Evolutionary conservation across 2,329 filamentous ascomycete genomes (phyloP).

Genomic region (Diaporthe sp.): DNA sequence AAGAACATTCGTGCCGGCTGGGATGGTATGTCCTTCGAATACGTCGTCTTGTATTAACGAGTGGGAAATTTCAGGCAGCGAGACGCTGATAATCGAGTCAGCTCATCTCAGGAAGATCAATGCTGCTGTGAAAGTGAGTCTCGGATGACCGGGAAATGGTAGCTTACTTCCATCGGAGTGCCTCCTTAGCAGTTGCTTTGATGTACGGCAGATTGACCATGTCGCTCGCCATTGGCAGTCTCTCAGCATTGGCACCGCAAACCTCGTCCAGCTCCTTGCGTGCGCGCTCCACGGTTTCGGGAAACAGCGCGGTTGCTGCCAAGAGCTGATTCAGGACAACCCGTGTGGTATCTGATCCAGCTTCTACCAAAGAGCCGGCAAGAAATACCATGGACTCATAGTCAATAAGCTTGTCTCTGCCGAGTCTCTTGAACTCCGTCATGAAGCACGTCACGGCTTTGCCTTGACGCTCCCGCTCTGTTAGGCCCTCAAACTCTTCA

Average conservation of each 20-base stretch:
- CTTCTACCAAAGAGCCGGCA: neutral
- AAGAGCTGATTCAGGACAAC: neutral
- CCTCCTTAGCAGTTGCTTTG: neutral
- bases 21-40: neutral
- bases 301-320: neutral
- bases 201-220: neutral
- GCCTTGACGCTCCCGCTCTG: neutral
- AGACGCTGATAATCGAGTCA: neutral
- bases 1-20: neutral
- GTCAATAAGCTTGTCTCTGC: neutral
- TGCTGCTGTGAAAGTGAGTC: too few relatives aligned
- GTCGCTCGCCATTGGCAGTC: neutral
- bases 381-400: neutral
- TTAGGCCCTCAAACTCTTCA: neutral
- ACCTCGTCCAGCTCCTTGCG: neutral
- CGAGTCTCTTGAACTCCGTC: neutral
- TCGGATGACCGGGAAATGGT: neutral
- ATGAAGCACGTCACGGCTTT: neutral
- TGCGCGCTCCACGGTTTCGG: neutral
- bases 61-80: neutral
- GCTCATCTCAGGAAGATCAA: neutral
- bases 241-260: neutral
- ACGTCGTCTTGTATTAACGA: neutral
- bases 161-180: neutral
- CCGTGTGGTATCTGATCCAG: neutral